These are phyloP conservation scores for Gossypium raimondii DNA, from an alignment of 345 rosid species.

Conservation along the genomic window DNA sequence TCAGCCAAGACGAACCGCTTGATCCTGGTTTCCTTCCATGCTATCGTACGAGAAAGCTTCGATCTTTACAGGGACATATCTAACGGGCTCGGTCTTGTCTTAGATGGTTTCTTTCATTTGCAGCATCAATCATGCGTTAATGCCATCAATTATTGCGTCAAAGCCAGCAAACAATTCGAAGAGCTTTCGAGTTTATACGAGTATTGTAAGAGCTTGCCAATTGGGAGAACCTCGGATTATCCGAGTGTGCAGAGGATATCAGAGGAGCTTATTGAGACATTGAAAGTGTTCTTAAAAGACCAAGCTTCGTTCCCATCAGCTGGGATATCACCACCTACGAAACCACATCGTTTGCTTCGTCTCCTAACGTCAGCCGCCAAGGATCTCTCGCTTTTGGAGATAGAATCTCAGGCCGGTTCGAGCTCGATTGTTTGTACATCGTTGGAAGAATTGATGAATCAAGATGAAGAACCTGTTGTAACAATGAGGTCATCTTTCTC, in stretches of 20 bases:
- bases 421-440: neutral
- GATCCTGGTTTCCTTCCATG: slow-evolving; percentile 29
- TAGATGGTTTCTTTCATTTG: slow-evolving; percentile 8
- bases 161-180: slow-evolving; percentile 3
- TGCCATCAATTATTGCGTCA: neutral
- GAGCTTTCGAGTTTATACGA: slow-evolving; percentile 1
- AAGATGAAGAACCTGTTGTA: neutral
- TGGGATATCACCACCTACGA: slow-evolving; percentile 13
- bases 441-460: slow-evolving; percentile 4
- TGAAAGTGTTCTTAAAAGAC: slow-evolving; percentile 79
- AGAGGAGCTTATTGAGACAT: slow-evolving; percentile 60
- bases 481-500: neutral
- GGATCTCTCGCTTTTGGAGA: neutral
- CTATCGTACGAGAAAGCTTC: slow-evolving; percentile 7
- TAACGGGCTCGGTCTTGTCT: slow-evolving; percentile 25
- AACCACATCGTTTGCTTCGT: slow-evolving; percentile 6
- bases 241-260: slow-evolving; percentile 74
- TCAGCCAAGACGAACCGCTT: slow-evolving; percentile 32
- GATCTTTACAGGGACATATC: slow-evolving; percentile 54
- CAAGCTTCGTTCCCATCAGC: slow-evolving; percentile 49
- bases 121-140: slow-evolving; percentile 10
- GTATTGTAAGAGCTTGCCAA: neutral
- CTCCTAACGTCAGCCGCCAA: neutral
- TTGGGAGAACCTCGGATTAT: slow-evolving; percentile 61
- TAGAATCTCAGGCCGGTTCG: neutral